Evolutionary conservation across 2,329 filamentous ascomycete genomes (phyloP), one percentile per base, ranked within the genome.

Genomic region (Fusarium bactridioides): DNA sequence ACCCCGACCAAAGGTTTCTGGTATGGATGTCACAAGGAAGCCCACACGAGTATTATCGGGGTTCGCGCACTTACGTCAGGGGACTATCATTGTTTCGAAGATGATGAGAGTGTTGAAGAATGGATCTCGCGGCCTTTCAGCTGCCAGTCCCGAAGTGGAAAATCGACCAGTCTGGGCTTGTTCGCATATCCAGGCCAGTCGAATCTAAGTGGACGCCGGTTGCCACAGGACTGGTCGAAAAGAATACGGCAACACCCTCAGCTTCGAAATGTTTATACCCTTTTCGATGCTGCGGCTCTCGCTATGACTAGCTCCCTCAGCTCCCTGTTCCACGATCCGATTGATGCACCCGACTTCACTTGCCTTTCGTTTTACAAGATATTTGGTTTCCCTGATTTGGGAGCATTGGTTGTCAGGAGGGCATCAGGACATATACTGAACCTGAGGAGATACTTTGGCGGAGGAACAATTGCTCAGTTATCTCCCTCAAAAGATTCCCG

Each of bases 101-200:
- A 84, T 33, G 91, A 94, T 75, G 79, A 80, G 31, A 81, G 84
- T 40, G 83, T 87, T 8, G 82, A 86, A 29, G 69, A 74, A n/a
- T 87, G 84, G 84, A 77, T 87, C 15, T 65, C 64, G 27, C 53
- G 51, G n/a, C 72, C 76, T 29, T 50, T 35, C 65, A 77, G 48
- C 70, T 72, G 59, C 73, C 77, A 58, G 27, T 25, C 64, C 29
- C 58, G 62, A 47, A 67, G 48, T 33, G 56, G 61, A 21, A 75
- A 74, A 38, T 62, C 65, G 45, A 76, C 62, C 40, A 75, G 59
- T 50, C 67, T 74, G 15, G 83, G 83, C 3, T 77, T 88, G 7
- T 90, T 93, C 71, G 89, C 89, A 25, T 93, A 90, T 77, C 90
- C 91, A 7, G 91, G 88, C 1, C 91, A 93, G 78, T 92, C 90